Conservation (phyloP, 2,329 filamentous ascomycete species). For the Exutisphaerella laricina region DNA sequence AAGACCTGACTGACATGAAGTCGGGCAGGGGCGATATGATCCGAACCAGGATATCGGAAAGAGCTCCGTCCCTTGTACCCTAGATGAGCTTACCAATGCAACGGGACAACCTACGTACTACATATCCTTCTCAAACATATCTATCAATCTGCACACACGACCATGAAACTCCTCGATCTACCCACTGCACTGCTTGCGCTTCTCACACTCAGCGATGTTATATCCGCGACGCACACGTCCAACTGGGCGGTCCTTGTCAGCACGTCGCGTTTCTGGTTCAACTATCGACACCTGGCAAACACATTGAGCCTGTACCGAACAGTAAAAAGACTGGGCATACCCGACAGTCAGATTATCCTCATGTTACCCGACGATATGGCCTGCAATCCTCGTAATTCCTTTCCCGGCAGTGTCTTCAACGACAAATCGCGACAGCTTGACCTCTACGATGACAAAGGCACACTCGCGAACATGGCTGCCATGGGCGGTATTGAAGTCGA, state of each 20-base stretch:
- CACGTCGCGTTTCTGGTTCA: slow-evolving; percentile 99
- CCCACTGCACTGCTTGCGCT: slow-evolving; percentile 26
- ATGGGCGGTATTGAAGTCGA: slow-evolving; percentile 76
- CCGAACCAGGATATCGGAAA: not conserved
- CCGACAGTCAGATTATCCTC: slow-evolving; percentile 97
- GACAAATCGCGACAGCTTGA: slow-evolving; percentile 95
- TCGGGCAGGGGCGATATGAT: no score
- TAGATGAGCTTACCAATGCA: not conserved
- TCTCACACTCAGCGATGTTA: slow-evolving; percentile 31
- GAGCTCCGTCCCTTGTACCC: not conserved
- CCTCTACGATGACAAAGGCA: slow-evolving; percentile 71
- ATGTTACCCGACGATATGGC: slow-evolving; percentile 99
- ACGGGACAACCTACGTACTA: not conserved
- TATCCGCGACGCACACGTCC: slow-evolving; percentile 75
- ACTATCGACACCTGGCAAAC: slow-evolving; percentile 96
- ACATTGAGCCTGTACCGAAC: slow-evolving; percentile 96
- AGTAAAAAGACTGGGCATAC: slow-evolving; percentile 94
- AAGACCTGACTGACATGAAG: no score
- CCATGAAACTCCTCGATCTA: slow-evolving; percentile 26
- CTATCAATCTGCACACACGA: not conserved
- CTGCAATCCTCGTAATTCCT: slow-evolving; percentile 96
- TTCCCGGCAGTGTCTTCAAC: slow-evolving; percentile 96
- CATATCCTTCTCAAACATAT: not conserved
- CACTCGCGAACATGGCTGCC: slow-evolving; percentile 20
- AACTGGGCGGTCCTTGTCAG: slow-evolving; percentile 99